Conservation (phyloP, 2,329 filamentous ascomycete genomes). For the Cytospora schulzeri region DNA sequence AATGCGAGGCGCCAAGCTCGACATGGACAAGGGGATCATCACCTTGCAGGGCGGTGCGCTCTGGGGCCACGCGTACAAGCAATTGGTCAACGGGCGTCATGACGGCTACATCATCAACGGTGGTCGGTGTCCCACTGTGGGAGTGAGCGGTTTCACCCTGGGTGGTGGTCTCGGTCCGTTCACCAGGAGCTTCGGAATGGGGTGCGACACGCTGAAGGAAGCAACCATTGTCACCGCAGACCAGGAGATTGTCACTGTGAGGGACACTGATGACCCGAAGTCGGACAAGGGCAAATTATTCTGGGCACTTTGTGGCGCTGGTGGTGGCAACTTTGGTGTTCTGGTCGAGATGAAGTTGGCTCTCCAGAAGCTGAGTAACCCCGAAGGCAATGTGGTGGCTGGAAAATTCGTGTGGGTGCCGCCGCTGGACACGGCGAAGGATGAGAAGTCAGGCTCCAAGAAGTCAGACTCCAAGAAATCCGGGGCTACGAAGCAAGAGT, state of each 20-base stretch:
- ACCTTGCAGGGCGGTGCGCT: slow-evolving; percentile 34
- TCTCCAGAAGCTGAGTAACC: slow-evolving; percentile 26
- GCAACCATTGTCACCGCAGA: slow-evolving; percentile 39
- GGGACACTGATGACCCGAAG: slow-evolving; percentile 26
- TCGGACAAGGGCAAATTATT: slow-evolving; percentile 37
- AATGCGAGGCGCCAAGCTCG: slow-evolving; percentile 33
- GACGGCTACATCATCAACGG: slow-evolving; percentile 36
- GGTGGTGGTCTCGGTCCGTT: slow-evolving; percentile 42
- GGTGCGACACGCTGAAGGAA: slow-evolving; percentile 39
- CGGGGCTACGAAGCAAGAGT: background rate
- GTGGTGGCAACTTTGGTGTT: slow-evolving; percentile 45
- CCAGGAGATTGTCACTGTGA: slow-evolving; percentile 31
- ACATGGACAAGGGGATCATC: slow-evolving; percentile 31
- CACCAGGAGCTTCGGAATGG: slow-evolving; percentile 40
- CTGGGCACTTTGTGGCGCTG: slow-evolving; percentile 44
- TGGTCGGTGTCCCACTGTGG: slow-evolving; percentile 40
- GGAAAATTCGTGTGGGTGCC: slow-evolving; percentile 34
- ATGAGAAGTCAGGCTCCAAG: background rate
- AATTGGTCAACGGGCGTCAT: slow-evolving; percentile 30
- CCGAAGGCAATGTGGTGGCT: slow-evolving; percentile 29
- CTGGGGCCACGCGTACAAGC: slow-evolving; percentile 39
- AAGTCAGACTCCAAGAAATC: background rate
- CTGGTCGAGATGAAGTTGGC: slow-evolving; percentile 37
- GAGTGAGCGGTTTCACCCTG: slow-evolving; percentile 42
- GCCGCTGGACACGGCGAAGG: no score